Percentiles rank a stretch among this genome's conserved stretches.
Evolutionary conservation across 495 filamentous ascomycete genomes (phyloP).

Genomic region (Penicillium coffeae): DNA sequence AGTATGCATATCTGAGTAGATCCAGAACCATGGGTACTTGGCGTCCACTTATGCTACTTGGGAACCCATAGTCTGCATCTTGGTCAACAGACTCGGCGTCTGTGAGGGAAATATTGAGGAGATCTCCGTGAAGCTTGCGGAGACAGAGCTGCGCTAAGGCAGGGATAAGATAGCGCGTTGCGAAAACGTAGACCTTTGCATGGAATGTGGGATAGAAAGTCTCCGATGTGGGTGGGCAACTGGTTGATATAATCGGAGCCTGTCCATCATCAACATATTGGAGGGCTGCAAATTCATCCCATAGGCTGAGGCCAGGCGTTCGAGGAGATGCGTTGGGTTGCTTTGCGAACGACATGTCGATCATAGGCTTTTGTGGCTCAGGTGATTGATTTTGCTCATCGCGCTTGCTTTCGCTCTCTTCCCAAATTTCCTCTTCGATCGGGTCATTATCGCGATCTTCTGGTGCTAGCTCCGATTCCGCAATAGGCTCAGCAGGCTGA

Average conservation of each 20-base stretch:
- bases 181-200: constrained; percentile 47
- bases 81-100: constrained; percentile 10
- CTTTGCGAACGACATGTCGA: constrained; percentile 44
- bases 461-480: not conserved
- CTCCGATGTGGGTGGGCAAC: constrained; percentile 8
- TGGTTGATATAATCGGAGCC: not conserved
- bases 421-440: constrained; percentile 1
- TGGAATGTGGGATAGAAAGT: constrained; percentile 45
- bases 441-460: not conserved
- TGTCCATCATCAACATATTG: constrained; percentile 31
- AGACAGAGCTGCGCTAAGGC: constrained; percentile 44
- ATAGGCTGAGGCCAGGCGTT: constrained; percentile 34
- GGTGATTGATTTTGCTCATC: not conserved
- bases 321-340: constrained; percentile 23
- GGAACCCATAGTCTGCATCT: constrained; percentile 11
- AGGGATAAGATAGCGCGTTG: constrained; percentile 42
- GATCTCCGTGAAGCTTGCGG: constrained; percentile 37
- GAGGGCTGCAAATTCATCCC: constrained; percentile 39
- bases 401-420: not conserved
- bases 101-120: constrained; percentile 29
- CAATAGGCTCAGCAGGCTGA: not conserved
- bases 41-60: constrained; percentile 19
- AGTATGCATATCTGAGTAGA: constrained; percentile 41
- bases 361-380: constrained; percentile 25
- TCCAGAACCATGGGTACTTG: constrained; percentile 39